Evolutionary conservation across 108 stramenopile species (phyloP), one percentile per base, ranked within the genome.

Genomic region (Cyclotella distinguenda): DNA sequence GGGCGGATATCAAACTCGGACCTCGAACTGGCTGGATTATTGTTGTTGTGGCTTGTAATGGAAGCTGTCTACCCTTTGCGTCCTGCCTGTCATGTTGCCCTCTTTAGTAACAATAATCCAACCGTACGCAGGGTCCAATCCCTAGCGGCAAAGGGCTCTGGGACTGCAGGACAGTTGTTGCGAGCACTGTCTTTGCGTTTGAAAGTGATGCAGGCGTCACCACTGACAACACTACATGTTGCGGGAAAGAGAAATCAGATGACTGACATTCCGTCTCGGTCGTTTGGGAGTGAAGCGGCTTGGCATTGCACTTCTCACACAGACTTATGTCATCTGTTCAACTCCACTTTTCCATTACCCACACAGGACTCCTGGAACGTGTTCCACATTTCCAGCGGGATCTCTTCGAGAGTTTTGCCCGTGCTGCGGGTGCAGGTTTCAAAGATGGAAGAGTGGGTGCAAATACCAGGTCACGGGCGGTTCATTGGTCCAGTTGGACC

Each of bases 11-110:
- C 40, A 2, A 79, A 74, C 42, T 64, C 66, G 0, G 67, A 73
- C 43, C 30, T 79, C 30, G 67, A 79, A 52, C n/a, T 61, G 5
- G 78, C 55, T 0, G 72, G 60, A 11, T 18, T 66, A 0, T 27
- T 56, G 0, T 43, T 67, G 6, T 18, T 35, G 12, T 67, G 49
- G 54, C 45, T 67, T 6, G 33, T 56, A 0, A 56, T 67, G 66
- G 66, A 67, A 47, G 31, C 32, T 18, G 36, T 57, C 18, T 39
- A 0, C 1, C 4, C 1, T 1, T 9, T 13, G 1, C 6, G 11
- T 0, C 1, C 27, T 7, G 28, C 2, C 4, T 2, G 2, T 2
- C 52, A 31, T 30, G 28, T 53, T 6, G 52, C 52, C 2, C 52
- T 53, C n/a, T 53, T 30, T 16, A 53, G 52, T 31, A 31, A 53